Base-by-base conservation (phyloP, 768 basidiomycete genomes). In the Tubosaeta brunneosetosa region DNA sequence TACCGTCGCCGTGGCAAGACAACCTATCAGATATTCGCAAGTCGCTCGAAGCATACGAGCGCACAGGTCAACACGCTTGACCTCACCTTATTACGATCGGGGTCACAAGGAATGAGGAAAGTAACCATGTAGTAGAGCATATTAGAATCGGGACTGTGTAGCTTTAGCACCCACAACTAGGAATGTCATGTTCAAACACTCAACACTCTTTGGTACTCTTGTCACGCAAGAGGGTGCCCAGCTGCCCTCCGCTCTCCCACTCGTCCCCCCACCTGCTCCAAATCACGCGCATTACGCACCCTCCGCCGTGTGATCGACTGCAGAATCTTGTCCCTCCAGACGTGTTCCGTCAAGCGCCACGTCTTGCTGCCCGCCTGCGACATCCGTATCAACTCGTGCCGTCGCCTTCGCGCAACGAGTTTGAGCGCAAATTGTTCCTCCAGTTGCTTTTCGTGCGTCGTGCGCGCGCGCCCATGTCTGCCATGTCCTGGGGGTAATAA, bases 401-500 rank as follows among this genome's bases (percentile, higher is more conserved):
- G 71, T 51, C 58, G 68, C 56, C 58, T 61, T 34, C 52, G 70
- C 47, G 60, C 74, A 66, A 58, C 81, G 66, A 62, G 68, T 40
- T 64, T 58, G 34, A 68, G 53, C 12, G 62, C 70, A 67, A 89
- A 89, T 52, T 78, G 73, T 14, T 80, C 71, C 62, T 90, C 83
- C 42, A 92, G 61, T 77, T 77, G 82, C 41, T 80, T 73, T 69
- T 83, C 75, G 25, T 85, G 75, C 57, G 75, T 72, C 60, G 71
- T 67, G 54, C 80, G 75, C 75, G 69, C n/a, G 59, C 63, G 47
- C 60, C 65, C 86, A 95, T 88, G 66, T 92, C 92, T 62, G 88
- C 90, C 55, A 84, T 53, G 43, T 86, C 81, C 49, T 80, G 81
- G 0, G 94, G 94, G 66, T 93, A 95, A 74, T 94, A 92, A 76